Percentiles rank a stretch among this genome's conserved stretches.
Evolutionary conservation across 2,329 filamentous ascomycete species (phyloP).

Genomic region (Ceratocystis huliohia): DNA sequence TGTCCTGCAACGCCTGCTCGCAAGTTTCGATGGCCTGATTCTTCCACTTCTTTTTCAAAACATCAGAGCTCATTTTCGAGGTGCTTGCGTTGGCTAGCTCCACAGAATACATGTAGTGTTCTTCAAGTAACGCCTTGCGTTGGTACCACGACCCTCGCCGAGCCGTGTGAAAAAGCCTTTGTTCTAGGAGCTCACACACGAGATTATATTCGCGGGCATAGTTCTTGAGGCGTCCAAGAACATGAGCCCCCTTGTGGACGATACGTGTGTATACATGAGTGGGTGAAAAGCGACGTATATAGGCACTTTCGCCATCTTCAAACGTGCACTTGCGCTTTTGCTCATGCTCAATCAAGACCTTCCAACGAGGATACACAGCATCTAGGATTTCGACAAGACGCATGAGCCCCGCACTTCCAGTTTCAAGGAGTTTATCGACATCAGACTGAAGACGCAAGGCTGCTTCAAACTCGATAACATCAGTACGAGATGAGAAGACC

Average conservation of each 20-base stretch:
- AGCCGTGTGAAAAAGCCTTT: slow-evolving; percentile 73
- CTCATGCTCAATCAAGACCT: slow-evolving; percentile 60
- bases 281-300: slow-evolving; percentile 77
- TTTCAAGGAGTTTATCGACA: slow-evolving; percentile 72
- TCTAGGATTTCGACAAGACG: slow-evolving; percentile 61
- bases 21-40: slow-evolving; percentile 65
- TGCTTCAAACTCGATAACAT: slow-evolving; percentile 78
- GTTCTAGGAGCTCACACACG: slow-evolving; percentile 60
- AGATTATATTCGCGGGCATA: slow-evolving; percentile 64
- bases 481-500: slow-evolving; percentile 66
- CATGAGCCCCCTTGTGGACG: slow-evolving; percentile 70
- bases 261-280: slow-evolving; percentile 91
- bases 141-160: slow-evolving; percentile 90
- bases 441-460: slow-evolving; percentile 69
- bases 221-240: slow-evolving; percentile 70
- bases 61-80: slow-evolving; percentile 31
- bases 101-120: slow-evolving; percentile 75
- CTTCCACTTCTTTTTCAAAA: slow-evolving; percentile 65
- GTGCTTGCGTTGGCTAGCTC: slow-evolving; percentile 29
- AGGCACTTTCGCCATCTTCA: slow-evolving; percentile 72
- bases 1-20: slow-evolving; percentile 74
- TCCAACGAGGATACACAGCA: slow-evolving; percentile 70
- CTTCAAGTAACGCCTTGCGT: slow-evolving; percentile 82
- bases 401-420: slow-evolving; percentile 56
- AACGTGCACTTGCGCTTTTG: slow-evolving; percentile 65